Evolutionary conservation across 2,329 filamentous ascomycete genomes (phyloP).

Genomic region (Colletotrichum sp.): DNA sequence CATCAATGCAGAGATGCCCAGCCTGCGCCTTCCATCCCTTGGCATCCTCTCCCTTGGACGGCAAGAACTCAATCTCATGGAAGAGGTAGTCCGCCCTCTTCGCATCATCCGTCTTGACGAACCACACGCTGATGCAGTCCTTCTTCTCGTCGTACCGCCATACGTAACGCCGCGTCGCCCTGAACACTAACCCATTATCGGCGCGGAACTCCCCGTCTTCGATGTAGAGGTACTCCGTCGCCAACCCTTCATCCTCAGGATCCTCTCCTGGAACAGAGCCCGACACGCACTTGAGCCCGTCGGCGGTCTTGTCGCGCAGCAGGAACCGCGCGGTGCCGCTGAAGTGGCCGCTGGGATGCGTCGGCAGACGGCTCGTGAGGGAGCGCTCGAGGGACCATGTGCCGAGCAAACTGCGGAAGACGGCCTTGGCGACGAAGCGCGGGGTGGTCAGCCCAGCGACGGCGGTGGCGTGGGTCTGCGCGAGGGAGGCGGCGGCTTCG

Average conservation of each 20-base stretch:
- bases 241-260: constrained; percentile 34
- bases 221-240: constrained; percentile 70
- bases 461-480: constrained; percentile 48
- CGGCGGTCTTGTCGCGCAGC: constrained; percentile 62
- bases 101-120: constrained; percentile 67
- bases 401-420: constrained; percentile 75
- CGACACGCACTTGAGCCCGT: constrained; percentile 46
- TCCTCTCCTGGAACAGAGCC: constrained; percentile 3
- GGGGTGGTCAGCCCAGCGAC: constrained; percentile 45
- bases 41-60: constrained; percentile 34
- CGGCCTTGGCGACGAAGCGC: constrained; percentile 65
- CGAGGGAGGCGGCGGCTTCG: constrained; percentile 48
- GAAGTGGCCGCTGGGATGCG: constrained; percentile 69
- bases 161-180: constrained; percentile 69
- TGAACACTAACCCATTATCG: constrained; percentile 59
- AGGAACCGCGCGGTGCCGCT: constrained; percentile 69
- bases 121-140: constrained; percentile 75
- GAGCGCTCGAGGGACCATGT: constrained; percentile 68
- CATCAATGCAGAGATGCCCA: constrained; percentile 72
- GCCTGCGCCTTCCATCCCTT: constrained; percentile 68
- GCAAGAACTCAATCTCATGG: constrained; percentile 70
- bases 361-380: constrained; percentile 56
- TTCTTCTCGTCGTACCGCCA: constrained; percentile 70
- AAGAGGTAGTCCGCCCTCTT: constrained; percentile 74
- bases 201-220: constrained; percentile 71